Conservation (phyloP, 2,329 filamentous ascomycete species). For the Fusarium dlaminii region DNA sequence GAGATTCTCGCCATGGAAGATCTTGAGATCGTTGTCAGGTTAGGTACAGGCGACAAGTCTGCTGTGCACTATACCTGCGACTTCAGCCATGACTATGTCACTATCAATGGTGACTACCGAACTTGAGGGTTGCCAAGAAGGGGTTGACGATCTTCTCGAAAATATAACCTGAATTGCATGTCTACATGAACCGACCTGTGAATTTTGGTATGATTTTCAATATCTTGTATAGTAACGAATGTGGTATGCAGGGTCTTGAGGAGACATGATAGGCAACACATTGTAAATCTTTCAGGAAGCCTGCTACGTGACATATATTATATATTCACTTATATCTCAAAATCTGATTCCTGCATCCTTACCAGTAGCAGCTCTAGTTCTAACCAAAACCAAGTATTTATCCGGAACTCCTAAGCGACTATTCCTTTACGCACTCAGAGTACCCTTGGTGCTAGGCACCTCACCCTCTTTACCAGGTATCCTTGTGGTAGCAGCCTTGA, state of each 20-base stretch:
- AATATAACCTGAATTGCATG: not conserved
- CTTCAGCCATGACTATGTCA: constrained; percentile 82
- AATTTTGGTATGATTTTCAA: not conserved
- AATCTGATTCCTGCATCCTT: not conserved
- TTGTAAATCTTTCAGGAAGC: not conserved
- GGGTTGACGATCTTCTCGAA: not conserved
- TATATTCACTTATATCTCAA: not conserved
- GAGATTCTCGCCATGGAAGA: constrained; percentile 83
- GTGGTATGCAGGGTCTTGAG: not conserved
- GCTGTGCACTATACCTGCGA: constrained; percentile 87
- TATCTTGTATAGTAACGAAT: not conserved
- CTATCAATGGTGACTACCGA: constrained; percentile 75
- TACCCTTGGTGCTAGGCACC: constrained; percentile 95
- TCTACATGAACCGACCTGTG: not conserved
- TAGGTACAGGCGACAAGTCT: constrained; percentile 75
- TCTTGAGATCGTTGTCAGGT: constrained; percentile 77
- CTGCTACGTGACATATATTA: not conserved
- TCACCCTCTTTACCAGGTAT: constrained; percentile 87
- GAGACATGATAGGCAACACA: not conserved
- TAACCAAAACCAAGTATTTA: constrained; percentile 18
- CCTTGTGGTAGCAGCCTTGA: constrained; percentile 78
- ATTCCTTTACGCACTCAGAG: constrained; percentile 67
- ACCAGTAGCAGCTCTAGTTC: constrained; percentile 17
- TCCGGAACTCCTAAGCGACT: constrained; percentile 36
- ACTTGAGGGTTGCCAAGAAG: constrained; percentile 53